A percentile compares a stretch with the other conserved stretches of the same genome.
Conservation (phyloP, 306 rosid genomes). For the Citrullus colocynthis region DNA sequence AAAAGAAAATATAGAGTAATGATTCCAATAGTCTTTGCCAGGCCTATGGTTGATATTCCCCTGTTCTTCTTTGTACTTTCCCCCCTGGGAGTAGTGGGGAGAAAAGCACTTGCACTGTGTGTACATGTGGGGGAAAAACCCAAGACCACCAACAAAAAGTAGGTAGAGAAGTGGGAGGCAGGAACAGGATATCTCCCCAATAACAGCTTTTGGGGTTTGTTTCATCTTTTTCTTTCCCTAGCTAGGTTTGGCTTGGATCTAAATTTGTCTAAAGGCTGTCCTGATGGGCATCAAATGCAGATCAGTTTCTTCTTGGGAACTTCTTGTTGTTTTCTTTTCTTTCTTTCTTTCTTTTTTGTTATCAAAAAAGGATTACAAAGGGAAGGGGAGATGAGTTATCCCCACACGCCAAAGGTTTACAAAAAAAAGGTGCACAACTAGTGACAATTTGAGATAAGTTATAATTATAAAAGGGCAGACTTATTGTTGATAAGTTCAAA, state of each 20-base stretch:
- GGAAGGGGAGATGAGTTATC: too few species aligned
- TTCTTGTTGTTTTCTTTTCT: too few species aligned
- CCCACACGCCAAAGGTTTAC: too few species aligned
- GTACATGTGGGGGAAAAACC: neutral
- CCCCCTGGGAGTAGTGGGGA: neutral
- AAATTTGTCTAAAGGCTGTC: too few species aligned
- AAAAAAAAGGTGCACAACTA: too few species aligned
- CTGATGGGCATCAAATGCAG: too few species aligned
- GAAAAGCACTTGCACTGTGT: neutral
- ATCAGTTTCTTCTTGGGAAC: too few species aligned
- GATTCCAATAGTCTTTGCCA: neutral
- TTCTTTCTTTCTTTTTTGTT: too few species aligned
- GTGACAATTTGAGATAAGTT: too few species aligned
- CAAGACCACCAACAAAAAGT: neutral
- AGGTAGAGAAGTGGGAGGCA: neutral
- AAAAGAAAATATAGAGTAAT: neutral
- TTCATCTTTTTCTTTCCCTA: neutral
- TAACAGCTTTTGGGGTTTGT: neutral
- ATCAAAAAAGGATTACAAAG: too few species aligned
- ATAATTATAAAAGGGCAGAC: too few species aligned
- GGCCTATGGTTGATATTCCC: neutral
- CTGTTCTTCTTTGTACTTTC: neutral
- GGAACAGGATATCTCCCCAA: neutral
- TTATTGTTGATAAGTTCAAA: too few species aligned
- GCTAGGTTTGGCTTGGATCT: neutral